Evolutionary conservation across 1,284 basidiomycete genomes (phyloP), one percentile per base, ranked within the genome.

Genomic region (Uromyces viciae-fabae): DNA sequence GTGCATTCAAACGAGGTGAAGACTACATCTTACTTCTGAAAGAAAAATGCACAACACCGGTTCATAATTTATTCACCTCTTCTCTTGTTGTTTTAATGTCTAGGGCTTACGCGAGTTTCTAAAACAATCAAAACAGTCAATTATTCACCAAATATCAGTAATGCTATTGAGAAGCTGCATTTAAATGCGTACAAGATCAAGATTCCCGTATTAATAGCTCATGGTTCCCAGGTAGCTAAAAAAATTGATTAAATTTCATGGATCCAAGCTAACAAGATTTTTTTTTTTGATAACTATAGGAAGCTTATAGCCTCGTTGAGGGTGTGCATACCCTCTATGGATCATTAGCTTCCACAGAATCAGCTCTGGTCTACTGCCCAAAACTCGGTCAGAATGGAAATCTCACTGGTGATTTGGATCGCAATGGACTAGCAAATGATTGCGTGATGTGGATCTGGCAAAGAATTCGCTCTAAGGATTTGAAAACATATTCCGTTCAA

Each of bases 191-290:
- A 58, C 31, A 58, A 62, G 14, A 75, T 75, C 22, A 43, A 38
- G 17, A 43, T 75, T 28, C 73, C 73, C 9, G 73, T 75, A 17
- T 40, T 75, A 36, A 75, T 75, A 9, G 73, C 56, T 5, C 73
- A 75, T 75, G 73, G 73, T 42, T 60, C 73, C 33, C 58, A 75
- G 73, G 73, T 75, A 60, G 31, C 9, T 68, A 38, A 11, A 14
- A 7, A 62, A 11, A 19, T 8, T 33, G 31, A 62, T 31, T 58
- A 40, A 25, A 22, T 0, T n/a, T n/a, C 25, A 22, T n/a, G 4
- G 42, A 38, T n/a, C 68, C 25, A 60, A 22, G 9, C 56, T 60
- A n/a, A 75, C 40, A 11, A 42, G 28, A 68, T 11, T 25, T 62
- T 9, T 22, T 11, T 25, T 62, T 9, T 22, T 25, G 11, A 33